These are phyloP conservation scores for Mucor racemosus DNA, from an alignment of 371 early-diverging fungal species.

Conservation along the genomic window DNA sequence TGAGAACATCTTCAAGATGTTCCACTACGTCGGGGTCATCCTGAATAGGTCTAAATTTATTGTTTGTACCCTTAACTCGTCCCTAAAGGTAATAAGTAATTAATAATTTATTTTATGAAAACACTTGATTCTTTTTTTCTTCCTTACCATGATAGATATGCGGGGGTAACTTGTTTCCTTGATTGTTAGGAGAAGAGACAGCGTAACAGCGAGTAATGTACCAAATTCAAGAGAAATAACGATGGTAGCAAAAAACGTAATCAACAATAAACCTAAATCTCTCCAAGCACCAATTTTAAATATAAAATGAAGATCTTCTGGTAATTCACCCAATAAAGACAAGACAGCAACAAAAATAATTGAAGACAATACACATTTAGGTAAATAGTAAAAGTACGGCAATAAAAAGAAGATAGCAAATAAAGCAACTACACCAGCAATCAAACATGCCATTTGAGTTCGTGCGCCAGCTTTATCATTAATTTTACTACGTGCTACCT, in stretches of 20 bases:
- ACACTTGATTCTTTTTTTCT: neutral
- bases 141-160: constrained; percentile 75
- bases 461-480: constrained; percentile 88
- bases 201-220: constrained; percentile 82
- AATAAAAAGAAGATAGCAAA: constrained; percentile 80
- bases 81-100: constrained; percentile 28
- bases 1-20: constrained; percentile 79
- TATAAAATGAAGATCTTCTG: constrained; percentile 84
- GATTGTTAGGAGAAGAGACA: constrained; percentile 88
- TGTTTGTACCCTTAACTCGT: constrained; percentile 49
- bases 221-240: constrained; percentile 90
- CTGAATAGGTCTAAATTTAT: constrained; percentile 60
- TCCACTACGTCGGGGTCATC: constrained; percentile 70
- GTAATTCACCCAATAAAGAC: constrained; percentile 78
- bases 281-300: constrained; percentile 84
- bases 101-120: neutral
- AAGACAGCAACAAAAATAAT: constrained; percentile 89
- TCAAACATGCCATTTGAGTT: constrained; percentile 88
- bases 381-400: constrained; percentile 85
- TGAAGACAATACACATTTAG: constrained; percentile 82
- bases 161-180: constrained; percentile 87
- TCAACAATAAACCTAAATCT: constrained; percentile 77
- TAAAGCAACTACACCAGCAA: constrained; percentile 75
- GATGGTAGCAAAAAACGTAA: constrained; percentile 86
- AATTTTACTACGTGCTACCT: constrained; percentile 86